phyloP scores from a whole-genome alignment of 169 alveolate species.

The Plasmodium knowlesi region DNA sequence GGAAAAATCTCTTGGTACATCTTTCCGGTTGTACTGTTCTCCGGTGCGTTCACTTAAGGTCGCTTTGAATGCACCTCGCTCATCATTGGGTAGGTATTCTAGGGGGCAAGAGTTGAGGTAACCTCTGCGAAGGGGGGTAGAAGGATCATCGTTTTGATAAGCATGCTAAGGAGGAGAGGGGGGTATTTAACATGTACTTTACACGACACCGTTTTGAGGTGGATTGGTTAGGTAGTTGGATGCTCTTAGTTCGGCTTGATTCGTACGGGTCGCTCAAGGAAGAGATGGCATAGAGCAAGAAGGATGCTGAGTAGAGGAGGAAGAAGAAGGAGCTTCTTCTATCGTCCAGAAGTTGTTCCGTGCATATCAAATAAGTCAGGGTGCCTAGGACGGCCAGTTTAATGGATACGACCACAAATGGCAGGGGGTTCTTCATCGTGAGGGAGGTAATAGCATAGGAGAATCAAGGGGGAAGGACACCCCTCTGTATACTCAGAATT shows the following conservation, averaged over 20 bases:
- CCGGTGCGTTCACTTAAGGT: background rate
- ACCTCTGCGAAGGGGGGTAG: conserved; percentile 11
- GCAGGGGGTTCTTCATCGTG: background rate
- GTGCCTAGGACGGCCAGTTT: conserved; percentile 13
- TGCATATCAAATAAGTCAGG: conserved; percentile 3
- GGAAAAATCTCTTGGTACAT: background rate
- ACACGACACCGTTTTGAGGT: background rate
- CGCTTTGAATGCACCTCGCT: background rate
- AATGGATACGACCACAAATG: background rate
- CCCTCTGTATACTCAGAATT: background rate
- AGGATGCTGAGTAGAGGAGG: conserved; percentile 28
- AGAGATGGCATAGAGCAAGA: conserved; percentile 17
- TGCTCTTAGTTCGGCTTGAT: background rate
- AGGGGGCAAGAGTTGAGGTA: conserved; percentile 41
- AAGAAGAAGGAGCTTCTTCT: background rate
- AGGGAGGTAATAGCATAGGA: background rate
- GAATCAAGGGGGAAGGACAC: background rate
- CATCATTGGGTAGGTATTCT: background rate
- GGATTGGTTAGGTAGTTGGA: background rate
- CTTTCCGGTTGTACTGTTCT: background rate
- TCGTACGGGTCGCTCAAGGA: conserved; percentile 47
- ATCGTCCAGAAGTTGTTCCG: background rate
- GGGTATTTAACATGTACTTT: background rate
- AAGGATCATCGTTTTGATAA: background rate
- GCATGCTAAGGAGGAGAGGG: background rate